Percentiles rank a stretch among this genome's conserved stretches.
These are phyloP conservation scores for Nicotiana otophora DNA, from an alignment of 257 asterid species.

Conservation along the genomic window DNA sequence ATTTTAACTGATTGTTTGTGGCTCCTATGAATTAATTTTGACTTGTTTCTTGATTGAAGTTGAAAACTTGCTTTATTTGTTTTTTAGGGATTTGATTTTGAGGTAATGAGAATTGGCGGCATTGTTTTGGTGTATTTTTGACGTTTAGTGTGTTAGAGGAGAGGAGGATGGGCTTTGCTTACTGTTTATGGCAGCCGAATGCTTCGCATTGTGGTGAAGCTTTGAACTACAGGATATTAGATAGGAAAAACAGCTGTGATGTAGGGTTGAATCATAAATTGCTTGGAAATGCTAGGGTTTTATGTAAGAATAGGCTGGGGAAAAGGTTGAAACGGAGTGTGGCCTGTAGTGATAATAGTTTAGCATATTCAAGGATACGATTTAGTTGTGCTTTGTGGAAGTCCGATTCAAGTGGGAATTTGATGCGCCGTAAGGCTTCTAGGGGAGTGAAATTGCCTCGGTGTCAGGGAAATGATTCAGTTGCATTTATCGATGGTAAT, in stretches of 20 bases:
- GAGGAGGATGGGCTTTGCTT: constrained; percentile 12
- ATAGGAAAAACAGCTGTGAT: background rate
- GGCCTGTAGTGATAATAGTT: background rate
- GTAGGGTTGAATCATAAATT: constrained; percentile 6
- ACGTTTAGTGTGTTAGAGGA: background rate
- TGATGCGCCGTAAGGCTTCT: constrained; percentile 2
- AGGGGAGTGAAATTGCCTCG: constrained; percentile 18
- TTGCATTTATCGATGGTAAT: constrained; percentile 61
- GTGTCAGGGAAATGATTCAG: constrained; percentile 89
- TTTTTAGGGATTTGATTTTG: background rate
- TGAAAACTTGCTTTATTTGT: background rate
- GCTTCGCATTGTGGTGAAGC: constrained; percentile 2
- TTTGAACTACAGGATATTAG: constrained; percentile 4
- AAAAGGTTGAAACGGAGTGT: constrained; percentile 6
- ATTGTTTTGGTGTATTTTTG: background rate
- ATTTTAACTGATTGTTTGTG: background rate
- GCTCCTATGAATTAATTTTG: background rate
- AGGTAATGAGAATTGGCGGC: constrained; percentile 6
- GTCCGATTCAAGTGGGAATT: constrained; percentile 15
- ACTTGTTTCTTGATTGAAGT: background rate
- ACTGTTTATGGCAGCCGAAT: constrained; percentile 14
- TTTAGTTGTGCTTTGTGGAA: constrained; percentile 14
- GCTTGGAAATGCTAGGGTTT: constrained; percentile 1
- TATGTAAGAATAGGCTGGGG: background rate
- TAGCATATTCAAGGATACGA: constrained; percentile 1